These are phyloP conservation scores for Puccinia triticina DNA, from an alignment of 1,284 basidiomycete genomes.

Conservation along the genomic window DNA sequence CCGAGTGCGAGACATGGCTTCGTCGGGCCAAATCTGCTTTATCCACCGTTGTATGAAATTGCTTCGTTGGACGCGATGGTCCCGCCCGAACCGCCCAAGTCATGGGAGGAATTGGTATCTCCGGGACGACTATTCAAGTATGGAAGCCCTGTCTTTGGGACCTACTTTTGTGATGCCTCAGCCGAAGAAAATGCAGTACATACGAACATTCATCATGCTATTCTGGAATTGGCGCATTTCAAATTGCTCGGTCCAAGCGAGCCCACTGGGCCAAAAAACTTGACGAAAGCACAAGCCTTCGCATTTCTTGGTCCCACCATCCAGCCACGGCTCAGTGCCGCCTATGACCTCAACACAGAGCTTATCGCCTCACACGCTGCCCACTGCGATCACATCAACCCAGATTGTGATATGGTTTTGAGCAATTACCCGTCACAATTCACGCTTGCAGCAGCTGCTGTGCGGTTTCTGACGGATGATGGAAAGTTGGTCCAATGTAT, in stretches of 20 bases:
- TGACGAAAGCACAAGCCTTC: neutral
- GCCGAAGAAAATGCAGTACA: neutral
- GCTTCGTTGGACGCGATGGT: conserved; percentile 25
- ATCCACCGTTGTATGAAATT: conserved; percentile 11
- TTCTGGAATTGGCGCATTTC: neutral
- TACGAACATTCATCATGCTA: neutral
- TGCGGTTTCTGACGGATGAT: conserved; percentile 2
- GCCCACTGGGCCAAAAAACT: neutral
- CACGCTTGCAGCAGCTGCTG: neutral
- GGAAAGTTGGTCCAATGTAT: neutral
- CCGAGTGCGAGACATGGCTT: conserved; percentile 20
- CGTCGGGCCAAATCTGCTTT: neutral
- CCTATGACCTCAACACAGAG: neutral
- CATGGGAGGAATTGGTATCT: conserved; percentile 4
- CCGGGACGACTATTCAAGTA: conserved; percentile 21
- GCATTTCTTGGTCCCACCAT: conserved; percentile 7
- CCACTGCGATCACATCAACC: neutral
- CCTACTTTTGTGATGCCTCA: neutral
- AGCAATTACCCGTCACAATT: conserved; percentile 16
- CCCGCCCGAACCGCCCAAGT: neutral
- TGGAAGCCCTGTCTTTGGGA: neutral
- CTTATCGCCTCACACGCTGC: neutral
- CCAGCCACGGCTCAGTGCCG: neutral
- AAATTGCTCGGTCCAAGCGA: neutral
- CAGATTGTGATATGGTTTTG: neutral